phyloP scores from a whole-genome alignment of 2,329 filamentous ascomycete species.

The Penicillium glabrum region DNA sequence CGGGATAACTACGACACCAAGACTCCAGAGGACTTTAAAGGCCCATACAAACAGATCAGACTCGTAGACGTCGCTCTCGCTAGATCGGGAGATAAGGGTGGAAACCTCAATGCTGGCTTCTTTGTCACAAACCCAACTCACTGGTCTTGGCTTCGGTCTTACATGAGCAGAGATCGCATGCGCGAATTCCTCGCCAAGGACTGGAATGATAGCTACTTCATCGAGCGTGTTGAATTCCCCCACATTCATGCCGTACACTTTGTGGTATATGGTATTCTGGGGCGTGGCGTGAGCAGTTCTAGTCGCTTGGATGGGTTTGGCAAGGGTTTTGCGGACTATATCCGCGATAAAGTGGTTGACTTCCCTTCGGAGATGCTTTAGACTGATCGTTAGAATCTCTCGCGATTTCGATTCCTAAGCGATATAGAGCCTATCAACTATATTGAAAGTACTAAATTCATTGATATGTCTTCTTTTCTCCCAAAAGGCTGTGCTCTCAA shows the following conservation, averaged over 20 bases:
- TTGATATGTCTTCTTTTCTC: neutral
- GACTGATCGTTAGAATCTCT: neutral
- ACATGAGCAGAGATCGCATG: slow-evolving; percentile 42
- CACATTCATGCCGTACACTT: slow-evolving; percentile 49
- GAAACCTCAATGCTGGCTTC: slow-evolving; percentile 45
- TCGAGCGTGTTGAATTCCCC: slow-evolving; percentile 52
- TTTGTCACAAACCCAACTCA: slow-evolving; percentile 28
- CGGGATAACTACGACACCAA: slow-evolving; percentile 23
- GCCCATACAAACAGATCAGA: slow-evolving; percentile 1
- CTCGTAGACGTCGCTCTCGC: slow-evolving; percentile 47
- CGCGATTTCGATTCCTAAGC: neutral
- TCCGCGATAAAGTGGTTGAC: neutral
- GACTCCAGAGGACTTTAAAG: slow-evolving; percentile 19
- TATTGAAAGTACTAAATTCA: neutral
- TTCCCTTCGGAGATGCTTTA: neutral
- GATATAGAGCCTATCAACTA: neutral
- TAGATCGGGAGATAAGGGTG: slow-evolving; percentile 44
- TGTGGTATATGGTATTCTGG: slow-evolving; percentile 50
- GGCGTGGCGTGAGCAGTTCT: slow-evolving; percentile 50
- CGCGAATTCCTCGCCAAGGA: slow-evolving; percentile 46
- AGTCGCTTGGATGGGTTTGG: slow-evolving; percentile 50
- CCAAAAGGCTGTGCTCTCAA: neutral
- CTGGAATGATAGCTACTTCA: slow-evolving; percentile 42
- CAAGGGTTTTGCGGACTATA: slow-evolving; percentile 48
- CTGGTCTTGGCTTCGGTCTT: slow-evolving; percentile 40